Evolutionary conservation across 176 grass and related monocot genomes (phyloP), one percentile per base, ranked within the genome.

Genomic region (Aechmea fasciata): DNA sequence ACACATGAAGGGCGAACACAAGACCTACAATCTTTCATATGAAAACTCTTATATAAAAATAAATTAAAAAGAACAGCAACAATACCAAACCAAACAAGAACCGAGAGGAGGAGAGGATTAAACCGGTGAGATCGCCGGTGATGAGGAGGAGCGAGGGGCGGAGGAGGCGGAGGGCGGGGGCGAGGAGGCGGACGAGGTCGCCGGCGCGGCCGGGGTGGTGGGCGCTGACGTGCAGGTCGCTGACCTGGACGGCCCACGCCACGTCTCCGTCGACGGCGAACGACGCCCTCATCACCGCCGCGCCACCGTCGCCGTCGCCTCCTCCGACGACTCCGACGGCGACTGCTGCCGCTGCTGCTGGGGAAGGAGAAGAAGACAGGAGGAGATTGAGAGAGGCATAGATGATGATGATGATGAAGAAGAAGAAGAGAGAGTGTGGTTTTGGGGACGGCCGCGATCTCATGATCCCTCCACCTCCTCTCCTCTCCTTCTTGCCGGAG

Each of bases 101-200:
- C 23, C 26, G 1, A 68, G 1, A 47, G 11, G 70, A 67, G 49
- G 55, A 70, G 57, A 33, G 50, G 54, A 69, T 70, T 74, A 52
- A 73, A 96, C 92, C 92, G 6, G 83, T 96, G 70, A 92, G 77
- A 69, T 96, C 92, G 48, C 92, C 88, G n/a, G 85, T 85, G 81
- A 96, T 73, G 28, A 96, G 73, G 29, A 91, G 81, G 12, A 96
- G 85, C 61, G 87, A 71, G 14, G 92, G 92, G 10, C 81, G 92
- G 67, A 96, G 84, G 76, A 81, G 48, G 11, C 72, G 73, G 19
- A 96, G 81, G 11, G 85, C 66, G 1, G 57, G 26, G 64, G 75
- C 81, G 17, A 96, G 88, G 23, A 87, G 78, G 23, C 11, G 63
- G 41, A 57, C 81, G 15, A 96, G 85, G 71, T 92, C 88, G 41